Base-by-base conservation (phyloP, 495 filamentous ascomycete genomes). In the Daldinia loculata region DNA sequence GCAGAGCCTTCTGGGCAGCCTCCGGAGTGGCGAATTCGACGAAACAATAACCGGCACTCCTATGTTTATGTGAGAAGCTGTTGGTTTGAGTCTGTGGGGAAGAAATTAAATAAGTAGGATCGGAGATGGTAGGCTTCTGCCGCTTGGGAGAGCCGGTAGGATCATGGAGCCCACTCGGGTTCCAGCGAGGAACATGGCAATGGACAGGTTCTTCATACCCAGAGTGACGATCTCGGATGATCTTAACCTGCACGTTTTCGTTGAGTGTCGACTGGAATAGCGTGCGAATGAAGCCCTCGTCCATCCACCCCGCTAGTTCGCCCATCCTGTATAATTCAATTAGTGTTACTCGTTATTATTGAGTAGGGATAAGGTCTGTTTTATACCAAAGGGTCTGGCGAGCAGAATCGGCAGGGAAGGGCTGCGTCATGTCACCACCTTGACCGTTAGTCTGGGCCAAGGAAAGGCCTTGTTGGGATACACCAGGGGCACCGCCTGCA, bases 171-270 rank as follows among this genome's bases (percentile, higher is more conserved):
- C 41, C 56, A 48, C 63, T 66, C 3, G 43, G 15, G 55, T 14
- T 59, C n/a, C 0, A 5, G 15, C 9, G 15, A 24, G 34, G 22
- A 32, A 12, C 2, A n/a, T 24, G 19, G n/a, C n/a, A 24, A 48
- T 29, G 52, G 15, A 9, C 6, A 29, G 22, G 14, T n/a, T 58
- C 67, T 76, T 79, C 92, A 79, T 90, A 98, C 95, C 95, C 95
- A 80, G 95, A 98, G 79, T 97, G 97, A 81, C 97, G 97, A 84
- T 99, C 95, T 66, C 95, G 94, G 75, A 99, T 99, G 89, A 99
- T 97, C 88, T 99, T 99, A 52, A 99, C 95, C 75, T 98, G 98
- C 74, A 99, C 95, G 69, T 87, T 86, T 83, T 98, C 95, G 62
- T 89, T 93, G 84, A 97, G 89, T 26, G 83, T 78, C 74, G 91